A percentile compares a stretch with the other conserved stretches of the same genome.
Conservation (phyloP, 441 rosid genomes). For the Erodium trifolium region DNA sequence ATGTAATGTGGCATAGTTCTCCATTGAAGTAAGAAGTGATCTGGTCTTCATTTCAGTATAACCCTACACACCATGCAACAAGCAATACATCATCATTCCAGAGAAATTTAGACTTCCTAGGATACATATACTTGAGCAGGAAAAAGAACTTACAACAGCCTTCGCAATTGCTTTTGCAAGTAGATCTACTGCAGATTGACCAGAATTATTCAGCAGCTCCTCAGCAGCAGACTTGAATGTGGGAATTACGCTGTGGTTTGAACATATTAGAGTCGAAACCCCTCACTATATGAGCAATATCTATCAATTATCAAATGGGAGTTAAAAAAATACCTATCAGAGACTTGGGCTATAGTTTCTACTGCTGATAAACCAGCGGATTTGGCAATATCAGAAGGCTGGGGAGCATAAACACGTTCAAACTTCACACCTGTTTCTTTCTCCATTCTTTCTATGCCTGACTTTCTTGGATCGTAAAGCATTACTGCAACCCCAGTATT, state of each 20-base stretch:
- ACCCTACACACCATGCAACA: constrained; percentile 43
- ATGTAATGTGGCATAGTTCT: constrained; percentile 64
- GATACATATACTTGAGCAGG: not conserved
- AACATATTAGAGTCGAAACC: not conserved
- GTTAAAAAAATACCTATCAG: constrained; percentile 49
- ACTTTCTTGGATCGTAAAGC: constrained; percentile 74
- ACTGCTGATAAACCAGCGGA: constrained; percentile 67
- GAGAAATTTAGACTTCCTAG: not conserved
- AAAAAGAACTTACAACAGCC: constrained; percentile 46
- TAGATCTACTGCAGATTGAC: constrained; percentile 66
- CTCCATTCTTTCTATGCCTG: constrained; percentile 57
- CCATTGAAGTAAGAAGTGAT: constrained; percentile 77
- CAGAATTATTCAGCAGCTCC: constrained; percentile 56
- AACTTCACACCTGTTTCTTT: constrained; percentile 80
- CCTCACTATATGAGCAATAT: not conserved
- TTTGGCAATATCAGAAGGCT: constrained; percentile 70
- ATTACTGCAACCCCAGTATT: constrained; percentile 88
- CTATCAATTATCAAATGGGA: not conserved
- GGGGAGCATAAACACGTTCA: constrained; percentile 75
- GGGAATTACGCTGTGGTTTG: constrained; percentile 67
- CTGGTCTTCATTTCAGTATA: constrained; percentile 79
- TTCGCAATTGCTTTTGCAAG: constrained; percentile 92
- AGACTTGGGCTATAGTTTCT: constrained; percentile 54
- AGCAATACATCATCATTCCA: constrained; percentile 1
- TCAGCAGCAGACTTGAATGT: constrained; percentile 72